A percentile compares a stretch with the other conserved stretches of the same genome.
phyloP scores from a whole-genome alignment of 441 rosid genomes.

The Geranium incanum region DNA sequence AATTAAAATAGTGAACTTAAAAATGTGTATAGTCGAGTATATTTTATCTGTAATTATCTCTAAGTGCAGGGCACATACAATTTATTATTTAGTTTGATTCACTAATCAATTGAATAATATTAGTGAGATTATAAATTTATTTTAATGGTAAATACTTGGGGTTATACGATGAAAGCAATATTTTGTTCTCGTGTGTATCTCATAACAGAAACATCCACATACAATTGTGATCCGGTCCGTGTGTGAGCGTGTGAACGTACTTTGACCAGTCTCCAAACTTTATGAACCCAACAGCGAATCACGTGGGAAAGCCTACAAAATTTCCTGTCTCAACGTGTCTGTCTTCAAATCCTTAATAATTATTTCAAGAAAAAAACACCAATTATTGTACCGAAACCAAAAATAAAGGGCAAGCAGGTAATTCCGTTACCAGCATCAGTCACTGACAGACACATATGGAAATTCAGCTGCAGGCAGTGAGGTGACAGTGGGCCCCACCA shows the following conservation, averaged over 20 bases:
- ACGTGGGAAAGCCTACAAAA: not conserved
- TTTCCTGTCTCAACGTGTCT: conserved; percentile 1
- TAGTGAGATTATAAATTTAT: no score
- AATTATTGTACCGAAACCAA: not conserved
- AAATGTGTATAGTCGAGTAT: no score
- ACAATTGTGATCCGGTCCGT: no score
- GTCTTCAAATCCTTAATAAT: not conserved
- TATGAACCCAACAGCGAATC: conserved; percentile 7
- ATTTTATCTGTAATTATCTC: no score
- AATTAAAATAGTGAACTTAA: no score
- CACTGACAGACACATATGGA: not conserved
- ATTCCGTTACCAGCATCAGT: not conserved
- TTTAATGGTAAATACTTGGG: no score
- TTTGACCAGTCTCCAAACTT: conserved; percentile 2
- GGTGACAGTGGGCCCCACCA: not conserved
- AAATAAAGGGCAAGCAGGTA: not conserved
- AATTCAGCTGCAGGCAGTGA: not conserved
- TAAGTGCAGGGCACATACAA: no score
- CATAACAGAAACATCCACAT: not conserved
- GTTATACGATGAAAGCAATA: no score
- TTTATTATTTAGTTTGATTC: no score
- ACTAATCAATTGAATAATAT: no score
- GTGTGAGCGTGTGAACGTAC: not conserved
- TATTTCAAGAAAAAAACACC: not conserved
- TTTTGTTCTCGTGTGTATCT: no score